These are phyloP conservation scores for Colletotrichum aenigma DNA, from an alignment of 2,329 filamentous ascomycete genomes.

Conservation along the genomic window DNA sequence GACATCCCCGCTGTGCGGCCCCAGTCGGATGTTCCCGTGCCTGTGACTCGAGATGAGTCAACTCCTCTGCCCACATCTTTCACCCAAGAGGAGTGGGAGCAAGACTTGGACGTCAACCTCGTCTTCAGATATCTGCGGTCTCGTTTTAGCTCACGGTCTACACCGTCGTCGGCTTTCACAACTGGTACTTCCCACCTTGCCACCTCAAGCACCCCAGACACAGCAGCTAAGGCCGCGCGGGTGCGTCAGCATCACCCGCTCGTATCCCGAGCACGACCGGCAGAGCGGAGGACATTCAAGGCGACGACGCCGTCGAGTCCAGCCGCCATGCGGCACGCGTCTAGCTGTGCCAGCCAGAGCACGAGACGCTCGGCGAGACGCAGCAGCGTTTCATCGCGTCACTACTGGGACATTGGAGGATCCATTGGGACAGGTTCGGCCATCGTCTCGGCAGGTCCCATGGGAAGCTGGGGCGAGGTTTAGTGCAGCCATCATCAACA, in stretches of 20 bases:
- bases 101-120: slow-evolving; percentile 86
- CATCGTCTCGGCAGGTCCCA: slow-evolving; percentile 68
- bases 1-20: slow-evolving; percentile 35
- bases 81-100: slow-evolving; percentile 88
- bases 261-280: slow-evolving; percentile 62
- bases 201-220: slow-evolving; percentile 62
- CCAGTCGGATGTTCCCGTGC: slow-evolving; percentile 17
- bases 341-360: slow-evolving; percentile 88
- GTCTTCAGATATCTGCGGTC: slow-evolving; percentile 87
- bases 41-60: slow-evolving; percentile 8
- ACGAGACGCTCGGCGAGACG: slow-evolving; percentile 73
- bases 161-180: slow-evolving; percentile 43
- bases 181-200: slow-evolving; percentile 52
- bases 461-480: slow-evolving; percentile 82
- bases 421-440: slow-evolving; percentile 78
- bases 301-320: slow-evolving; percentile 54
- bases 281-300: slow-evolving; percentile 63
- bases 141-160: slow-evolving; percentile 66
- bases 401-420: slow-evolving; percentile 92
- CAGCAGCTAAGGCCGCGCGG: slow-evolving; percentile 78
- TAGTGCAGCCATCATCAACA: slow-evolving; percentile 31
- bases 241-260: slow-evolving; percentile 91
- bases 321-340: slow-evolving; percentile 50
- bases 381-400: slow-evolving; percentile 75
- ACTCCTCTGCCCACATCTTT: slow-evolving; percentile 38